phyloP scores from a whole-genome alignment of 2,329 filamentous ascomycete species.

The Microcera coccophila region DNA sequence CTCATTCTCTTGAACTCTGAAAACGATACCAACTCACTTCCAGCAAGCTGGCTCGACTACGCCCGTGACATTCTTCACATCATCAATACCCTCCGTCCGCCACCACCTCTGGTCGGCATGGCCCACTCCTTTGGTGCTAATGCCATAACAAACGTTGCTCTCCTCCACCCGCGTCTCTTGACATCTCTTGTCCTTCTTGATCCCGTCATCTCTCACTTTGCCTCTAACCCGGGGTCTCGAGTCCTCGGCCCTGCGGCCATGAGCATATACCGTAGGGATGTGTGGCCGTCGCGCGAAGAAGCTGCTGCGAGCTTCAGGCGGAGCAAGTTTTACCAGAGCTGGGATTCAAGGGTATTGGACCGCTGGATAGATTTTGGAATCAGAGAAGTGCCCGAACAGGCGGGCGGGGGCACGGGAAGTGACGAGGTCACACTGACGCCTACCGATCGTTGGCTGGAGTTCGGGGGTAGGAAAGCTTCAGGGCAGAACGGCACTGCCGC shows the following conservation, averaged over 20 bases:
- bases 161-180: slow-evolving; percentile 78
- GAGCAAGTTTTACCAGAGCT: slow-evolving; percentile 68
- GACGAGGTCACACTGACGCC: neutral
- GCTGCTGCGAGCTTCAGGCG: slow-evolving; percentile 64
- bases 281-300: slow-evolving; percentile 72
- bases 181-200: slow-evolving; percentile 75
- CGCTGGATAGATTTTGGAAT: slow-evolving; percentile 61
- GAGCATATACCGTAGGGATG: slow-evolving; percentile 70
- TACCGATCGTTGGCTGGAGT: neutral
- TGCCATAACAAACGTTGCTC: slow-evolving; percentile 65
- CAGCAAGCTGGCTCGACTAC: slow-evolving; percentile 83
- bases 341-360: slow-evolving; percentile 78
- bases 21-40: slow-evolving; percentile 3
- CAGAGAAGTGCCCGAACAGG: slow-evolving; percentile 51
- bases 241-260: slow-evolving; percentile 47
- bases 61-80: slow-evolving; percentile 79
- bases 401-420: slow-evolving; percentile 22
- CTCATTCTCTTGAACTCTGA: neutral
- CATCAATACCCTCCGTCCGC: slow-evolving; percentile 77
- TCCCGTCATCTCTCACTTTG: slow-evolving; percentile 64
- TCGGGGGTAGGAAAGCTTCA: neutral
- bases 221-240: slow-evolving; percentile 33
- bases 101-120: slow-evolving; percentile 75
- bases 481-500: neutral
- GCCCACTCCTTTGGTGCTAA: slow-evolving; percentile 87